Evolutionary conservation across 257 asterid species (phyloP).

Genomic region (Mitragyna speciosa): DNA sequence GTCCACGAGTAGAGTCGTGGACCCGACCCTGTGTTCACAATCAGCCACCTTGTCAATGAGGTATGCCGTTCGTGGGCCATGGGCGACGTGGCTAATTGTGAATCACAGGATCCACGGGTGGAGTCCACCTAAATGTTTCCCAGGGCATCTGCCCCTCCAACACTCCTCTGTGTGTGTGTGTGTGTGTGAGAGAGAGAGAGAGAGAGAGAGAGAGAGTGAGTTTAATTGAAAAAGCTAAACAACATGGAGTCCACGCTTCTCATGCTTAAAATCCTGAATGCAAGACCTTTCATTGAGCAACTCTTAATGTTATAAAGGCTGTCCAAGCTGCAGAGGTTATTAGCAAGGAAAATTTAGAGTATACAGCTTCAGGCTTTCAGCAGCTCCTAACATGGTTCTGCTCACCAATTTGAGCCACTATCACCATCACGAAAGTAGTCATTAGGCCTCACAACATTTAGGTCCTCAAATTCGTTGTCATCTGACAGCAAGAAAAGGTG

Average conservation of each 20-base stretch:
- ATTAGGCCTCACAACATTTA: constrained; percentile 51
- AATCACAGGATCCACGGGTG: no score
- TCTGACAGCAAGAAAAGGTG: constrained; percentile 35
- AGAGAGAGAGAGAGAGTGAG: neutral
- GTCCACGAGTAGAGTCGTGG: no score
- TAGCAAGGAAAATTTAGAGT: neutral
- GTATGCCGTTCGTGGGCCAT: no score
- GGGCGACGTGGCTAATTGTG: no score
- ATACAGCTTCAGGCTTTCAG: neutral
- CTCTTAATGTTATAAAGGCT: neutral
- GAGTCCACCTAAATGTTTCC: no score
- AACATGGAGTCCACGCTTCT: neutral
- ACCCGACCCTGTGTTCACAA: no score
- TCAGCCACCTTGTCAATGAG: no score
- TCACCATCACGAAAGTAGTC: constrained; percentile 56
- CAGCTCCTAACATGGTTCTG: neutral
- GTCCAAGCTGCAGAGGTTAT: constrained; percentile 11
- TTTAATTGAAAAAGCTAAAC: neutral
- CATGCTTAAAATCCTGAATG: neutral
- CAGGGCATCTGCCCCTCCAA: neutral
- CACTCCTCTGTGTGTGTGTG: no score
- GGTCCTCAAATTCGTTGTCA: constrained; percentile 68
- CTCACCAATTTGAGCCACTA: constrained; percentile 47
- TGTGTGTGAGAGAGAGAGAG: no score
- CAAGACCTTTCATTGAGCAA: neutral